phyloP scores from a whole-genome alignment of 768 basidiomycete species.

The Russula sp. region DNA sequence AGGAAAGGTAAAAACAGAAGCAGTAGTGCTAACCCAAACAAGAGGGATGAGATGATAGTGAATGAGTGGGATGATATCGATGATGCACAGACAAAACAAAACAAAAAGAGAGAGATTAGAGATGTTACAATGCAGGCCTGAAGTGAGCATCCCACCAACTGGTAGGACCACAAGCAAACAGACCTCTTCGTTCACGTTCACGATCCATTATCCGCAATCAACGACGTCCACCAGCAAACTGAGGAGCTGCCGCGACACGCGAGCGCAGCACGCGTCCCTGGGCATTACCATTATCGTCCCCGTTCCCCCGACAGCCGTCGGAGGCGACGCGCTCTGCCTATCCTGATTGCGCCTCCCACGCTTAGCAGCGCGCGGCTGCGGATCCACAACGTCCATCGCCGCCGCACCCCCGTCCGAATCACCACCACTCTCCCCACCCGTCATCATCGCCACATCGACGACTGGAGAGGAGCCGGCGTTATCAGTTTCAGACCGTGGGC shows the following conservation, averaged over 20 bases:
- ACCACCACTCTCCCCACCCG: constrained; percentile 6
- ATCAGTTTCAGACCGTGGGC: background rate
- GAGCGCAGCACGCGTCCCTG: constrained; percentile 17
- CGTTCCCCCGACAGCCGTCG: background rate
- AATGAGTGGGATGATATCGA: background rate
- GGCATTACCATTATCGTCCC: background rate
- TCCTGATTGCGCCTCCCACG: constrained; percentile 3
- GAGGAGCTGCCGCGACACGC: background rate
- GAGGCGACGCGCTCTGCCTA: background rate
- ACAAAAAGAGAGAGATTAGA: background rate
- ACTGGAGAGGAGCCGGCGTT: background rate
- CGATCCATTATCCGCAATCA: background rate
- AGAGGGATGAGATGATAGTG: background rate
- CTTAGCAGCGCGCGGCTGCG: background rate
- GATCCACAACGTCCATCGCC: background rate
- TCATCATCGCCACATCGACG: constrained; percentile 20
- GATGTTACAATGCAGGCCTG: background rate
- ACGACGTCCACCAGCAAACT: background rate
- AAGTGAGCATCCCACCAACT: background rate
- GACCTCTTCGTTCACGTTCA: background rate
- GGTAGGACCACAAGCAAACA: background rate
- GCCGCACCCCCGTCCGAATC: background rate
- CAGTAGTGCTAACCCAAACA: constrained; percentile 6
- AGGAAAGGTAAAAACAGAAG: background rate
- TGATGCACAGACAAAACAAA: background rate